These are phyloP conservation scores for Colletotrichum spaethianum DNA, from an alignment of 2,329 filamentous ascomycete species.

Conservation along the genomic window DNA sequence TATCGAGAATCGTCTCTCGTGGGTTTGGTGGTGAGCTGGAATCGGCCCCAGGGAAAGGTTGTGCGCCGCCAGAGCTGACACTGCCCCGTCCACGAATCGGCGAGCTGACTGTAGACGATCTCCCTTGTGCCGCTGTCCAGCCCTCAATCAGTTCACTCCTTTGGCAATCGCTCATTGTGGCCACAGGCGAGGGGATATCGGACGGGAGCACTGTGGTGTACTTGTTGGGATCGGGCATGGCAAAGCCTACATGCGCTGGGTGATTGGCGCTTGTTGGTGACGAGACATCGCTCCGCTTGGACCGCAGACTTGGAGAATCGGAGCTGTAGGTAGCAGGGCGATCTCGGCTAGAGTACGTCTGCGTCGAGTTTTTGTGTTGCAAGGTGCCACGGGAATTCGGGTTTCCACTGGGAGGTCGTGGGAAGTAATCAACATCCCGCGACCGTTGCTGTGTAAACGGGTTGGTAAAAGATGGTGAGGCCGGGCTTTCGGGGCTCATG, in stretches of 20 bases:
- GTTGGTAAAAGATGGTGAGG: constrained; percentile 68
- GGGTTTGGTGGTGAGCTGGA: constrained; percentile 67
- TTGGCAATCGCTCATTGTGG: constrained; percentile 66
- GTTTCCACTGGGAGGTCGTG: constrained; percentile 61
- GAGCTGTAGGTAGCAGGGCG: constrained; percentile 68
- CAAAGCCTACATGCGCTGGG: constrained; percentile 55
- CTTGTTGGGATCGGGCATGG: constrained; percentile 58
- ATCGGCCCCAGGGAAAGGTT: constrained; percentile 52
- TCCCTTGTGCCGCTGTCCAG: constrained; percentile 72
- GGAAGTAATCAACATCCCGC: constrained; percentile 59
- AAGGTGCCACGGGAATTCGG: constrained; percentile 55
- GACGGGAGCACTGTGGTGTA: constrained; percentile 66
- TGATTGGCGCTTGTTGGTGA: constrained; percentile 67
- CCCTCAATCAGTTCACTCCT: constrained; percentile 71
- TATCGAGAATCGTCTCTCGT: constrained; percentile 76
- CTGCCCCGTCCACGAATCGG: constrained; percentile 69
- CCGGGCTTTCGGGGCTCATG: constrained; percentile 66
- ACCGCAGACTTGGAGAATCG: constrained; percentile 72
- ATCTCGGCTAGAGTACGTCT: constrained; percentile 64
- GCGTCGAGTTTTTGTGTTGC: constrained; percentile 64
- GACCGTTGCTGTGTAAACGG: constrained; percentile 56
- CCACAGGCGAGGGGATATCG: constrained; percentile 69
- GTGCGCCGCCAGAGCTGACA: constrained; percentile 64
- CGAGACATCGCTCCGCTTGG: constrained; percentile 74
- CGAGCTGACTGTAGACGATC: constrained; percentile 71